Evolutionary conservation across 768 basidiomycete species (phyloP).

Genomic region (Chiua virens): DNA sequence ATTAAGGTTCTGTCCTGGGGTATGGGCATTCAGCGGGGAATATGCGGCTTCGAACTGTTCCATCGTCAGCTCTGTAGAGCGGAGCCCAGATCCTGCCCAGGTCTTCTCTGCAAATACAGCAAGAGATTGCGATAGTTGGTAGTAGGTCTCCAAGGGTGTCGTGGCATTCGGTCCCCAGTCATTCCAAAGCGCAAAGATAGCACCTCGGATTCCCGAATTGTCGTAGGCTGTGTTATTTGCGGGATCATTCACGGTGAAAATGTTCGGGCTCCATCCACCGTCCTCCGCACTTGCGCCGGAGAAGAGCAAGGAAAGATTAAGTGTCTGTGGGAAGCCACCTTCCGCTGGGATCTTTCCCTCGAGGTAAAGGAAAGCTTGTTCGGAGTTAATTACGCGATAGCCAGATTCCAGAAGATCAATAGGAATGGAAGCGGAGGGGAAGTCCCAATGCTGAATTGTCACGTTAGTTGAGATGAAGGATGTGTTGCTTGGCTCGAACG

Average conservation of each 20-base stretch:
- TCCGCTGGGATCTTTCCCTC: conserved; percentile 36
- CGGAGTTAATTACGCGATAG: conserved; percentile 38
- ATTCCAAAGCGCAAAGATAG: conserved; percentile 41
- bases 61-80: conserved; percentile 33
- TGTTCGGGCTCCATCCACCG: conserved; percentile 38
- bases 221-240: conserved; percentile 34
- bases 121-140: conserved; percentile 41
- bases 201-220: conserved; percentile 31
- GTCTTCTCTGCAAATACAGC: conserved; percentile 44
- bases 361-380: conserved; percentile 36
- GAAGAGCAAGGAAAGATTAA: conserved; percentile 33
- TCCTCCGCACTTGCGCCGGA: conserved; percentile 27
- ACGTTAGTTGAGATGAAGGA: conserved; percentile 39
- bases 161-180: conserved; percentile 49
- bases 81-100: conserved; percentile 42
- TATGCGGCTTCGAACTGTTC: conserved; percentile 38
- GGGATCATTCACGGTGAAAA: conserved; percentile 30
- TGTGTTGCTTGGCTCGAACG: conserved; percentile 38
- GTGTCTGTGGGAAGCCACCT: conserved; percentile 34
- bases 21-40: conserved; percentile 36
- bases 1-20: conserved; percentile 46
- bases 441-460: conserved; percentile 47
- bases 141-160: conserved; percentile 43
- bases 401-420: conserved; percentile 34
- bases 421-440: conserved; percentile 34